Evolutionary conservation across 164 flowering plant species (phyloP).

Genomic region (Kalanchoe fedtschenkoi): DNA sequence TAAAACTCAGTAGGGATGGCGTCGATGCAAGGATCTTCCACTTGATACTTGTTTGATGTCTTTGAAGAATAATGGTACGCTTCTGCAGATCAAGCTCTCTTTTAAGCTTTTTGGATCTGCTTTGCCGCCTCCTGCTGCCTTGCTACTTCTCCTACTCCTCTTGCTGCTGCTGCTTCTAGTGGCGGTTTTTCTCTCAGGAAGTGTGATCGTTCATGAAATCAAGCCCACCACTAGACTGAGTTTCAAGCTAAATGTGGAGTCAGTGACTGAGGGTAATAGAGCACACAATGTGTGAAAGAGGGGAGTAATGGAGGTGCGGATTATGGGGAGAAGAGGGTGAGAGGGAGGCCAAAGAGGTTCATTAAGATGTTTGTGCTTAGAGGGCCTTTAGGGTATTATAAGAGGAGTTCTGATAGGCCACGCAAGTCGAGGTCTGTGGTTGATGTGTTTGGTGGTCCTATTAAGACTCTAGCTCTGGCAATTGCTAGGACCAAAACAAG

Average conservation of each 20-base stretch:
- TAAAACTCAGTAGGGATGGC: too few species aligned
- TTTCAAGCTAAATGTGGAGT: not conserved
- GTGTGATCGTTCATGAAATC: not conserved
- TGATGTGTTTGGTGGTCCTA: not conserved
- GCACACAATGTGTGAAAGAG: not conserved
- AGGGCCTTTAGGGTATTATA: not conserved
- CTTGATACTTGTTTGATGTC: not conserved
- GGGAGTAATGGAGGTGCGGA: not conserved
- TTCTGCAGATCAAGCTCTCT: not conserved
- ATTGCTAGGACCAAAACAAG: not conserved
- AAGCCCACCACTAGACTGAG: not conserved
- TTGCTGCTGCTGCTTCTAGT: not conserved
- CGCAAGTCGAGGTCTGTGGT: not conserved
- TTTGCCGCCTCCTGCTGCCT: not conserved
- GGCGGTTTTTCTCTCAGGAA: not conserved
- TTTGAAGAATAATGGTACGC: not conserved
- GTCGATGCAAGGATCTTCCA: too few species aligned
- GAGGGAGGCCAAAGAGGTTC: not conserved
- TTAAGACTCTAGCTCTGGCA: not conserved
- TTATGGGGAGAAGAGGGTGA: not conserved
- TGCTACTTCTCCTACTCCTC: not conserved
- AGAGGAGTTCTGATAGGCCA: conserved; percentile 7
- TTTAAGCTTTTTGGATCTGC: not conserved
- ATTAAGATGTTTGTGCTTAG: not conserved
- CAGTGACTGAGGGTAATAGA: not conserved